phyloP scores from a whole-genome alignment of 257 asterid species.

The Leonotis leonurus region DNA sequence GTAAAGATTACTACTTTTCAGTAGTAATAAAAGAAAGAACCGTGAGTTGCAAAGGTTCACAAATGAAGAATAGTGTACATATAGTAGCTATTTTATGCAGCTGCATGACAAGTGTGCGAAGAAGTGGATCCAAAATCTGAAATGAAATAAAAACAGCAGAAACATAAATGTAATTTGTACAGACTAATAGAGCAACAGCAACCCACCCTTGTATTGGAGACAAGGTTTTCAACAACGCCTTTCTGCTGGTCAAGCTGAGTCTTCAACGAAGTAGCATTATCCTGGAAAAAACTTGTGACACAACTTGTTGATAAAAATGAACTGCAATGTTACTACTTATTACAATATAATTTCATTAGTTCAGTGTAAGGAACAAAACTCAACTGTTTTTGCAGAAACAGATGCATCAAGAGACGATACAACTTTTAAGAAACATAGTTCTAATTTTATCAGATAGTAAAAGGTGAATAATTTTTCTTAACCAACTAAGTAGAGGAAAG shows the following conservation, averaged over 20 bases:
- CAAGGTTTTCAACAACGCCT: constrained; percentile 73
- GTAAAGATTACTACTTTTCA: no score
- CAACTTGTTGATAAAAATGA: background rate
- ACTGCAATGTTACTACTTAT: background rate
- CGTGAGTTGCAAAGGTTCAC: background rate
- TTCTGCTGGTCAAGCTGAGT: constrained; percentile 90
- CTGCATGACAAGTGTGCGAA: background rate
- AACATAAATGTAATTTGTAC: constrained; percentile 4
- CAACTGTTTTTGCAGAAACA: background rate
- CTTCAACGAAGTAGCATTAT: constrained; percentile 80
- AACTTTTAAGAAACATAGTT: background rate
- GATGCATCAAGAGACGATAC: constrained; percentile 7
- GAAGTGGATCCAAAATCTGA: constrained; percentile 38
- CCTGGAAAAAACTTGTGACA: constrained; percentile 44
- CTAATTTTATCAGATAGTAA: constrained; percentile 9
- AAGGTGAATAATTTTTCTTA: background rate
- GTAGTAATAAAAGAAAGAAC: background rate
- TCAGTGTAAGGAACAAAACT: background rate
- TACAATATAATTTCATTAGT: constrained; percentile 1
- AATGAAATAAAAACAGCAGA: constrained; percentile 30
- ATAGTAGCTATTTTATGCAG: no score
- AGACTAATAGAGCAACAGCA: constrained; percentile 24
- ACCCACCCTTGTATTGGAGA: constrained; percentile 85
- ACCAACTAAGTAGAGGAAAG: background rate
- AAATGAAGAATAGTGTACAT: background rate